Base-by-base conservation (phyloP, 2,329 filamentous ascomycete species). In the Paramyrothecium sp. region DNA sequence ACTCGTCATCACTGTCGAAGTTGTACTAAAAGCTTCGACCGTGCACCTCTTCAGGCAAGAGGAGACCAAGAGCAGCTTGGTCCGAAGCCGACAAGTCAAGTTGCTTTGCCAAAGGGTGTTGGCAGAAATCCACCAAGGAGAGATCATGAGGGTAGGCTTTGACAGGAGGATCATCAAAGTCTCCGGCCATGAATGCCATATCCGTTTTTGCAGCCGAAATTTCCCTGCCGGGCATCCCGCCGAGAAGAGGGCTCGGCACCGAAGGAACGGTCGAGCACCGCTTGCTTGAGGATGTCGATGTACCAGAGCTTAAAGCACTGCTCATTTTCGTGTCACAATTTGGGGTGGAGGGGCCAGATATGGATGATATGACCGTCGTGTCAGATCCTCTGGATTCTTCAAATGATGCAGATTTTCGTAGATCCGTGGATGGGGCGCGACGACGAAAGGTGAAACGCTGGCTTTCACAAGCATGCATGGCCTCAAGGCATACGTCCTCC, bases 161-260 rank as follows among this genome's bases (percentile, higher is more conserved):
- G n/a, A 75, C 57, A 7, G 69, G 66, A 1, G 70, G 64, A 0
- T 63, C 69, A 3, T 61, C 57, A 5, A 60, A 55, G 38, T 76
- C 73, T 26, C 65, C 64, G n/a, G 66, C 62, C 58, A 76, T 73
- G 3, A 65, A 64, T 16, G 71, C 70, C 4, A 67, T 69, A 30
- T 77, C 72, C 2, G 73, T 76, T 52, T 71, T 74, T 16, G 75
- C 70, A 3, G 66, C 67, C 0, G 72, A 73, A 11, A 76, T 60
- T 54, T 77, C 75, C 54, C 74, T 68, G 2, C 75, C 75, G 1
- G 75, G 74, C 56, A 74, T 69, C 7, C 75, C 73, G 53, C 60
- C 66, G 11, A 76, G 66, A 0, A 77, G 66, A 82, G 75, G 93
- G 33, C 69, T 65, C 0, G 64, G 65, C 8, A 60, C 58, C 4